Base-by-base conservation (phyloP, 805 yeast species). In the Limtongia smithiae region DNA sequence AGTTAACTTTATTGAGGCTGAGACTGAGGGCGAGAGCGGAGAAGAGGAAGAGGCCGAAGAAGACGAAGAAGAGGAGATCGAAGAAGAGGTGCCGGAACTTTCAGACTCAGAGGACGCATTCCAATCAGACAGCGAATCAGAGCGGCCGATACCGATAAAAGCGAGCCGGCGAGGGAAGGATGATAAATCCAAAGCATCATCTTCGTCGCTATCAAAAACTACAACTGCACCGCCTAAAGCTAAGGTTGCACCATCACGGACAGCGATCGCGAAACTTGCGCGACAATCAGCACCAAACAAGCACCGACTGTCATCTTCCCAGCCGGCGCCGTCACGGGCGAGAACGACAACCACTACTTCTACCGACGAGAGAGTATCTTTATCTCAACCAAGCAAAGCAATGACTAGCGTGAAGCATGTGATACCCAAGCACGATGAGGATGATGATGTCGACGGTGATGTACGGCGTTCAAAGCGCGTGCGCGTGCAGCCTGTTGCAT, bases 401-500 rank as follows among this genome's bases (percentile, higher is more conserved):
- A 24, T 3, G 20, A 24, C n/a, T 12, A 12, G 25, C 24, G 37
- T 31, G 14, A 22, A 36, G 32, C 17, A 15, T 3, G 17, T 32
- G 12, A 25, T 37, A 4, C 42, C 41, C 14, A 37, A 28, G 25
- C 28, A 12, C 12, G 37, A 35, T 2, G 51, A 48, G 14, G 49
- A 38, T 15, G 38, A 32, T n/a, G 51, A 31, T 9, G 18, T 11
- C 28, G 28, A 22, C n/a, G 38, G 38, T 9, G 30, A 35, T 28
- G 39, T 60, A 11, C 59, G 95, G 55, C 70, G 85, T 55, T 84
- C 95, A 0, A 71, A 75, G 28, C 73, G 96, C 60, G 76, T 79
- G 0, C 76, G 78, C 54, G 74, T 84, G 5, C 77, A 82, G 3
- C 91, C 95, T 0, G 68, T 88, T 55, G 90, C 87, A 2, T 85